Base-by-base conservation (phyloP, 1,139 yeast genomes). In the Hyphopichia pseudoburtonii region DNA sequence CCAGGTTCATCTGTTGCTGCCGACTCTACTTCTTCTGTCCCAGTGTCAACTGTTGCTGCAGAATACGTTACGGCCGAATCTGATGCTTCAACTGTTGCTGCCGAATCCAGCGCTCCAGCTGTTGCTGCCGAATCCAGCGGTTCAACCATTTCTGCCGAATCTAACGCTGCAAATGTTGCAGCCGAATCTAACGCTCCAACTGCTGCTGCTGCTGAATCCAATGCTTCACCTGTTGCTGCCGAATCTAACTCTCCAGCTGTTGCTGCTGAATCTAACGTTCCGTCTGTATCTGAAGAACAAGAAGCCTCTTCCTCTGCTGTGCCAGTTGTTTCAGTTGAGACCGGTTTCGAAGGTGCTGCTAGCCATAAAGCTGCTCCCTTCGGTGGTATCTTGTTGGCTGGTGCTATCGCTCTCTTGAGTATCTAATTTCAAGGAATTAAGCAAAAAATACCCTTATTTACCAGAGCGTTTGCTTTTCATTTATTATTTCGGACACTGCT, bases 191-290 rank as follows among this genome's bases (percentile, higher is more conserved):
- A 9, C 17, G 36, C 32, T 7, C 15, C 37, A 21, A 19, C 18
- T 11, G 16, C 39, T 23, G 11, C 36, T 27, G 36, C 37, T 28
- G 14, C 25, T 12, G 5, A 35, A 11, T 30, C 41, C 4, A 32
- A 33, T 22, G 32, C 32, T 33, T 30, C 33, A 8, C 27, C 37
- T 33, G 37, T n/a, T 17, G 31, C 32, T 31, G 25, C 36, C 18
- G 31, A 3, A 6, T 15, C 36, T 26, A 17, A 35, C 14, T 23
- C 24, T 16, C 17, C 35, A 4, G 28, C 22, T 5, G 33, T 22
- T 12, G 14, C 37, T 15, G 23, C 26, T 17, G 33, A 17, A 22
- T 15, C 28, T 15, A 33, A 7, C 14, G 22, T 17, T 9, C 21
- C 33, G 15, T 18, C 31, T 24, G 30, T 12, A n/a, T 16, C 37